Base-by-base conservation (phyloP, 805 yeast species). In the Hemisphaericaspora nanyangensis region DNA sequence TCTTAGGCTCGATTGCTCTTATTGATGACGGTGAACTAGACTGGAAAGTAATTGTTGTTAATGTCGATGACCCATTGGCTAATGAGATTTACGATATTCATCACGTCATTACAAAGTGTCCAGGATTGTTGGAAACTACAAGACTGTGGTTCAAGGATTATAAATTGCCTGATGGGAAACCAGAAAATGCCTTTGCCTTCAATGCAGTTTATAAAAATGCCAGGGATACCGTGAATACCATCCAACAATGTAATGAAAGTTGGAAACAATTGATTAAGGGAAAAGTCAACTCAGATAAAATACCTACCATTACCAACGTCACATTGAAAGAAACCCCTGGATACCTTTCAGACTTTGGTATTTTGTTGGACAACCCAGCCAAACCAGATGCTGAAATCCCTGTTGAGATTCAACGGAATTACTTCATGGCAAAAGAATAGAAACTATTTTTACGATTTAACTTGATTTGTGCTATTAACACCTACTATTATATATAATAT, bases 121-220 rank as follows among this genome's bases (percentile, higher is more conserved):
- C 99, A 44, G 96, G 96, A 39, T 74, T 93, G 43, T 72, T 93
- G 59, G 85, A 95, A 62, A 85, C 95, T 49, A 93, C 98, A 43
- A 82, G 89, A 65, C 95, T 86, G 69, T 93, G 99, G 99, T 93
- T 93, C 81, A 85, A 95, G 65, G 89, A 90, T 68, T 93, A 93
- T 81, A 93, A 93, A 70, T 77, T 89, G 52, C 97, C 99, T 39
- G 99, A 91, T 64, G 99, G 98, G 46, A 93, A 93, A 77, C 95
- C 96, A 55, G 86, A 80, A 68, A 93, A 93, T 70, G 85, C 84
- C 68, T 91, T 93, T 64, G 98, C 97, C n/a, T 89, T 88, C 80
- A 77, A 86, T 45, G 99, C 96, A 49, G 88, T 85, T 63, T 87
- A 88, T 74, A 85, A 85, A 69, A 80, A 81, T 76, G 85, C 79